A percentile compares a stretch with the other conserved stretches of the same genome.
Evolutionary conservation across 495 filamentous ascomycete genomes (phyloP).

Genomic region (Lasiosphaeriaceae sp.): DNA sequence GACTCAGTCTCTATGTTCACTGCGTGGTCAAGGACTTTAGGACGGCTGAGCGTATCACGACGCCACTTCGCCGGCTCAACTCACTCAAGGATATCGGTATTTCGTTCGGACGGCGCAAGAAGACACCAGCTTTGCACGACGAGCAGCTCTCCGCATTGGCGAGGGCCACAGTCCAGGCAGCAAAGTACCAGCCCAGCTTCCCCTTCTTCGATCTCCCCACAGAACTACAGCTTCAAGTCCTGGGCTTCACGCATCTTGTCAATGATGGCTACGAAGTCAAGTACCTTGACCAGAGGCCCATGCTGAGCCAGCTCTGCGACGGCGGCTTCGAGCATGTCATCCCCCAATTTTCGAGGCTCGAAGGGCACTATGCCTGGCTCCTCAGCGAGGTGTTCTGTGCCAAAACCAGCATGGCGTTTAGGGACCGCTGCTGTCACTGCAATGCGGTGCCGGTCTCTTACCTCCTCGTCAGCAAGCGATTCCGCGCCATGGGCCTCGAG

Average conservation of each 20-base stretch:
- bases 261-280: neutral
- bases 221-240: neutral
- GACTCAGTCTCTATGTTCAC: neutral
- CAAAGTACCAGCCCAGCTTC: neutral
- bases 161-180: neutral
- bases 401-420: neutral
- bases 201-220: slow-evolving; percentile 1
- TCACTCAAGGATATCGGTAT: neutral
- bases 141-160: neutral
- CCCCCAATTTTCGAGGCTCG: neutral
- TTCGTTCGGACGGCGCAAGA: neutral
- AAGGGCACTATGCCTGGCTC: neutral
- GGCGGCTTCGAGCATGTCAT: neutral
- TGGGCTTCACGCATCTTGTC: neutral
- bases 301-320: neutral
- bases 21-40: neutral
- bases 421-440: neutral
- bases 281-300: neutral
- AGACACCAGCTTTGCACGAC: neutral
- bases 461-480: slow-evolving; percentile 1
- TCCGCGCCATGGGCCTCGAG: neutral
- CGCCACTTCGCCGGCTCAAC: neutral
- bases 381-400: neutral
- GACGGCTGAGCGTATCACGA: neutral
- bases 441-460: neutral